A percentile compares a stretch with the other conserved stretches of the same genome.
Evolutionary conservation across 1,284 basidiomycete genomes (phyloP).

Genomic region (Irpex lacteus): DNA sequence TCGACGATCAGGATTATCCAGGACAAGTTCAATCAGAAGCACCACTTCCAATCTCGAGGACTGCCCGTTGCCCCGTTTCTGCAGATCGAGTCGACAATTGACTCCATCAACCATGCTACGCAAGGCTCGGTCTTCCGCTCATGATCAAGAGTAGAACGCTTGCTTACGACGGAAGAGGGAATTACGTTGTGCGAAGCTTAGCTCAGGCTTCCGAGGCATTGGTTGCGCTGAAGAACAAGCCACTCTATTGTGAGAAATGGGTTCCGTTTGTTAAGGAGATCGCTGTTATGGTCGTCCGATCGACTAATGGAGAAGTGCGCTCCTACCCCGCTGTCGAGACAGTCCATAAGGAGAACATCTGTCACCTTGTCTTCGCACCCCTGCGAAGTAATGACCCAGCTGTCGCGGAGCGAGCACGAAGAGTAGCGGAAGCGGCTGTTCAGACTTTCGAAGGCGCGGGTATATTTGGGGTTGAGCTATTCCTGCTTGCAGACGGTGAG

Average conservation of each 20-base stretch:
- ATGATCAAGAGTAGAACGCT: conserved; percentile 97
- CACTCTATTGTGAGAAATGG: conserved; percentile 93
- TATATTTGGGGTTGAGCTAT: conserved; percentile 98
- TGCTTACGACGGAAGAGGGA: conserved; percentile 96
- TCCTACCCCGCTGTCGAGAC: conserved; percentile 97
- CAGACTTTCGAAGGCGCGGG: conserved; percentile 86
- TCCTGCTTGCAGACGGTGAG: conserved; percentile 84
- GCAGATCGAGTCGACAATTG: conserved; percentile 51
- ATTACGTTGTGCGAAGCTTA: conserved; percentile 72
- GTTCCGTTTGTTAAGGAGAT: conserved; percentile 89
- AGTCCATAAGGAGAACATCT: conserved; percentile 92
- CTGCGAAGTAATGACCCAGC: conserved; percentile 60
- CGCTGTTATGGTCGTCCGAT: conserved; percentile 96
- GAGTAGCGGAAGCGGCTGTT: conserved; percentile 83
- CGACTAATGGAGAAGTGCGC: conserved; percentile 67
- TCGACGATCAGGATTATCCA: conserved; percentile 88
- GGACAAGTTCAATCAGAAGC: conserved; percentile 93
- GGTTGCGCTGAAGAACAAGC: conserved; percentile 58
- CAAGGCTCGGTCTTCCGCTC: conserved; percentile 77
- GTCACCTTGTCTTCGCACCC: conserved; percentile 91
- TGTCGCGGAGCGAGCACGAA: conserved; percentile 62
- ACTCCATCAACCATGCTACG: conserved; percentile 56
- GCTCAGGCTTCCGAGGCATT: conserved; percentile 65
- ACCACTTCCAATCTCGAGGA: conserved; percentile 59
- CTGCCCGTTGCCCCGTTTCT: conserved; percentile 79